A percentile compares a stretch with the other conserved stretches of the same genome.
These are phyloP conservation scores for Cadophora luteo-olivacea DNA, from an alignment of 2,329 filamentous ascomycete genomes.

Conservation along the genomic window DNA sequence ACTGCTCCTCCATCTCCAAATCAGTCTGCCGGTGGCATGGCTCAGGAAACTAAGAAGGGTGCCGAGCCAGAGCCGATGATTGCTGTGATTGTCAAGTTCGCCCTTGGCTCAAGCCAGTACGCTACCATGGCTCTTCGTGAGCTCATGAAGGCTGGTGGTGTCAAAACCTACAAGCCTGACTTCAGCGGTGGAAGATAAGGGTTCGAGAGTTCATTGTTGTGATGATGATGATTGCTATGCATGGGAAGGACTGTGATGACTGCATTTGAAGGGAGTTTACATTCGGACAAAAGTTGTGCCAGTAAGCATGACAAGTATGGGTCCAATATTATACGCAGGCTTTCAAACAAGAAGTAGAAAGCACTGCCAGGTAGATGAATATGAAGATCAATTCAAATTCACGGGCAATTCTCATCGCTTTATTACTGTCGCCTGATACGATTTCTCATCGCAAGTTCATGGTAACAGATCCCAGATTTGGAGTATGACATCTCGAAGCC, in stretches of 20 bases:
- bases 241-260: constrained; percentile 3
- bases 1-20: constrained; percentile 13
- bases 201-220: background rate
- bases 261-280: constrained; percentile 23
- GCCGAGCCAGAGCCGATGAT: constrained; percentile 53
- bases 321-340: background rate
- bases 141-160: constrained; percentile 73
- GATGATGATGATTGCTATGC: constrained; percentile 4
- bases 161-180: constrained; percentile 67
- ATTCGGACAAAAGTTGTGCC: constrained; percentile 15
- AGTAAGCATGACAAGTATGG: constrained; percentile 16
- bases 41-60: background rate
- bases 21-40: background rate
- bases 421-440: background rate
- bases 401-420: too few species aligned
- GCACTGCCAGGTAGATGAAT: background rate
- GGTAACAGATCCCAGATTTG: background rate
- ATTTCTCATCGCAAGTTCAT: background rate
- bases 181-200: constrained; percentile 50
- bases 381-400: background rate
- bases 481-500: background rate
- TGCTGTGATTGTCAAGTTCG: constrained; percentile 75
- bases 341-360: constrained; percentile 1
- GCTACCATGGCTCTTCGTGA: constrained; percentile 84
- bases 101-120: constrained; percentile 81